Evolutionary conservation across 371 early-diverging fungal species (phyloP).

Genomic region (Lichtheimia hyalospora): DNA sequence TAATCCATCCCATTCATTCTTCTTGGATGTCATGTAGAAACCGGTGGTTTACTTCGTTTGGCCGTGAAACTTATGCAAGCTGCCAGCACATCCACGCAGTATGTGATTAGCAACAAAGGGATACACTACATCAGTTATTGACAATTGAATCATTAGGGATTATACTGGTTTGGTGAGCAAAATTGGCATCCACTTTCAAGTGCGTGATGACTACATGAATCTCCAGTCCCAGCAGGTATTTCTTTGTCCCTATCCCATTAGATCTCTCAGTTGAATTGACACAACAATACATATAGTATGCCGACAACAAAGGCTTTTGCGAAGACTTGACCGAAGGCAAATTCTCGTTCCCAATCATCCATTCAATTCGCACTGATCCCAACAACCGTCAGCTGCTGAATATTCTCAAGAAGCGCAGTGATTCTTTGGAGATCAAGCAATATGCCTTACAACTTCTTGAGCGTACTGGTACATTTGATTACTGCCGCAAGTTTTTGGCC

Average conservation of each 20-base stretch:
- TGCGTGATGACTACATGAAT: conserved; percentile 96
- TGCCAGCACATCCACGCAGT: conserved; percentile 53
- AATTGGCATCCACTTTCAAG: conserved; percentile 93
- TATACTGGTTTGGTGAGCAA: conserved; percentile 81
- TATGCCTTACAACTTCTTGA: conserved; percentile 85
- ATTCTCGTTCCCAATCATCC: conserved; percentile 94
- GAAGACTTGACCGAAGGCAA: conserved; percentile 98
- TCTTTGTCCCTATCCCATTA: not conserved
- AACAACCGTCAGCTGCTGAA: conserved; percentile 68
- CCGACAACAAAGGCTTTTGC: conserved; percentile 93
- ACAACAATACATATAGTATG: conserved; percentile 53
- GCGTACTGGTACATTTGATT: conserved; percentile 76
- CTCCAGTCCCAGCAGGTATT: conserved; percentile 76
- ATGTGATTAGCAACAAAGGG: conserved; percentile 11
- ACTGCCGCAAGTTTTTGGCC: conserved; percentile 62
- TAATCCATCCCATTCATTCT: not conserved
- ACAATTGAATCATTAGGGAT: conserved; percentile 46
- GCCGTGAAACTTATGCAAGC: conserved; percentile 91
- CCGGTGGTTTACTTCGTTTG: conserved; percentile 92
- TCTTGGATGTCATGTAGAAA: conserved; percentile 63
- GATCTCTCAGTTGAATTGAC: too few species aligned
- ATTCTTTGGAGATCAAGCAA: conserved; percentile 78
- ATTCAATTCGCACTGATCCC: conserved; percentile 71
- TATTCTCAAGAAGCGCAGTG: conserved; percentile 86
- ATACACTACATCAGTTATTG: not conserved